These are phyloP conservation scores for Aspergillus nidulans DNA, from an alignment of 495 filamentous ascomycete genomes.

Conservation along the genomic window DNA sequence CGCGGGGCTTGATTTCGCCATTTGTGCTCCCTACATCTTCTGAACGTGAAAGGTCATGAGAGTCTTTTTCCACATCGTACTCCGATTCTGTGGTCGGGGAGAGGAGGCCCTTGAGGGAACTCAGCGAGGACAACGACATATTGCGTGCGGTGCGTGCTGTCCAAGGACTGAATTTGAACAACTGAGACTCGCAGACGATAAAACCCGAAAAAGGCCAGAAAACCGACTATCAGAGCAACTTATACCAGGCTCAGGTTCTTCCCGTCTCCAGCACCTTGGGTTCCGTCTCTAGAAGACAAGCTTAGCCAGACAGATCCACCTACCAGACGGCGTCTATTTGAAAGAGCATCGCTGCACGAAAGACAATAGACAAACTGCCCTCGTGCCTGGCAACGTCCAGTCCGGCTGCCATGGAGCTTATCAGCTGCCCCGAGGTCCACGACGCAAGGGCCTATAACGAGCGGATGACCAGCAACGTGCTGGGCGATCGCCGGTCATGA, in stretches of 20 bases:
- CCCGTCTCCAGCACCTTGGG: neutral
- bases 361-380: neutral
- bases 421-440: constrained; percentile 15
- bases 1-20: constrained; percentile 18
- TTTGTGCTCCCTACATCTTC: constrained; percentile 20
- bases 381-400: neutral
- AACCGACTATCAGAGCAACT: neutral
- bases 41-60: constrained; percentile 12
- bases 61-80: constrained; percentile 39
- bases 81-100: constrained; percentile 28
- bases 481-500: constrained; percentile 16
- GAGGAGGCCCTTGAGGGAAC: constrained; percentile 33
- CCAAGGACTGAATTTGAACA: neutral
- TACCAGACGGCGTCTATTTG: constrained; percentile 6
- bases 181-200: neutral
- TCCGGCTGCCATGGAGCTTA: constrained; percentile 7
- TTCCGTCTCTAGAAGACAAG: constrained; percentile 2
- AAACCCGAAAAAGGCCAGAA: neutral
- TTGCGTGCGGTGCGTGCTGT: constrained; percentile 7
- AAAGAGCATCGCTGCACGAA: neutral
- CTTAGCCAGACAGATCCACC: neutral
- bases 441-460: constrained; percentile 29
- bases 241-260: neutral
- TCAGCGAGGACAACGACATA: constrained; percentile 37
- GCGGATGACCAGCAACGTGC: constrained; percentile 32